Conservation (phyloP, 1,284 basidiomycete species). For the Fistulinella cinereoalba region DNA sequence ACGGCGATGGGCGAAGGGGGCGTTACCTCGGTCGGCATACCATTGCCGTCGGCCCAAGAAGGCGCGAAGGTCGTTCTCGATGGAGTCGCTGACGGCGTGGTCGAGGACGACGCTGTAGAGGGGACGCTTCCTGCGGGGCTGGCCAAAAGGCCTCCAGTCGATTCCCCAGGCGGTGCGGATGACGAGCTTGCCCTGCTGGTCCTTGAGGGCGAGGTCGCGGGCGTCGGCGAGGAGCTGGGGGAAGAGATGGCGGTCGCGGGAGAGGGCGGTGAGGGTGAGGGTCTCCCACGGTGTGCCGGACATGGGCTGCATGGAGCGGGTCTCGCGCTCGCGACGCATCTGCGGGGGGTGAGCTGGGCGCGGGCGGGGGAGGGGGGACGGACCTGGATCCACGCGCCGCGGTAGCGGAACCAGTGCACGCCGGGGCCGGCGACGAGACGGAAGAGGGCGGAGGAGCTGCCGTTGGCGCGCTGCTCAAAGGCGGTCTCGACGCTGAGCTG, state of each 20-base stretch:
- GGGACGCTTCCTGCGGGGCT: slow-evolving; percentile 85
- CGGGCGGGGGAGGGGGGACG: slow-evolving; percentile 28
- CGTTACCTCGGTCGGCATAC: slow-evolving; percentile 91
- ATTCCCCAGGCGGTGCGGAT: slow-evolving; percentile 96
- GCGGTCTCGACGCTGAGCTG: slow-evolving; percentile 94
- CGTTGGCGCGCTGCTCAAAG: slow-evolving; percentile 86
- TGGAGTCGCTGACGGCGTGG: slow-evolving; percentile 73
- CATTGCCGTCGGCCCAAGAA: slow-evolving; percentile 87
- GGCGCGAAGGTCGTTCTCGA: slow-evolving; percentile 77
- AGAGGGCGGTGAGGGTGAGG: slow-evolving; percentile 90
- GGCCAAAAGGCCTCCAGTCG: slow-evolving; percentile 96
- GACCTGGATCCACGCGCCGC: slow-evolving; percentile 94
- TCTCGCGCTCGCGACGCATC: slow-evolving; percentile 93
- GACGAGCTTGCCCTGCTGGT: slow-evolving; percentile 92
- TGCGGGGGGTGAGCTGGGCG: slow-evolving; percentile 33
- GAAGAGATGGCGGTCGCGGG: slow-evolving; percentile 81
- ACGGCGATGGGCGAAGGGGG: slow-evolving; percentile 5
- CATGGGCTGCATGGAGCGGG: slow-evolving; percentile 87
- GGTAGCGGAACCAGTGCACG: slow-evolving; percentile 89
- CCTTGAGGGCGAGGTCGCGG: slow-evolving; percentile 79
- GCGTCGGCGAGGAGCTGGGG: slow-evolving; percentile 84
- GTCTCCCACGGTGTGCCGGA: slow-evolving; percentile 98
- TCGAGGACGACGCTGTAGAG: slow-evolving; percentile 90
- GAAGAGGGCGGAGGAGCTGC: slow-evolving; percentile 84
- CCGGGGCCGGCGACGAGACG: slow-evolving; percentile 95